These are phyloP conservation scores for Rhodofomes roseus DNA, from an alignment of 1,284 basidiomycete genomes.

Conservation along the genomic window DNA sequence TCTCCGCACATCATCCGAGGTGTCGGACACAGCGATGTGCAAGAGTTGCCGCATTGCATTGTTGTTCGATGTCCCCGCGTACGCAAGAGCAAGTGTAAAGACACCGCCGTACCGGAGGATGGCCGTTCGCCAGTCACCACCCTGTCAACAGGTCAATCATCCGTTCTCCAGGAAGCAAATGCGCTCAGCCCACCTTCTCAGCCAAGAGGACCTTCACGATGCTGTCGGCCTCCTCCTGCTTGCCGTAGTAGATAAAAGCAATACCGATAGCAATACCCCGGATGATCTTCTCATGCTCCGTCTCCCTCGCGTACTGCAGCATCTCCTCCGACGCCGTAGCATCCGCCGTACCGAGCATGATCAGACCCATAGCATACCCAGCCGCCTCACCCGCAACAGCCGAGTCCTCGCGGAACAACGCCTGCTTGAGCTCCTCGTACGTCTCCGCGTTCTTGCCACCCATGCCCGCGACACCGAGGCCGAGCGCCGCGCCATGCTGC, in stretches of 20 bases:
- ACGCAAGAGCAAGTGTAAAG: slow-evolving; percentile 91
- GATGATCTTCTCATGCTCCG: slow-evolving; percentile 98
- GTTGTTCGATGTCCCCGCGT: slow-evolving; percentile 93
- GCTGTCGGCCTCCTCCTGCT: slow-evolving; percentile 84
- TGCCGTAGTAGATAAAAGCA: slow-evolving; percentile 87
- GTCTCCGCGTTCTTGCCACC: slow-evolving; percentile 85
- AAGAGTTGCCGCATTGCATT: slow-evolving; percentile 85
- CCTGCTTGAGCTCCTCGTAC: slow-evolving; percentile 87
- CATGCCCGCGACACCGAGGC: slow-evolving; percentile 90
- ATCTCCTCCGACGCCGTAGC: slow-evolving; percentile 84
- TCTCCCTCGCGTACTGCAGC: slow-evolving; percentile 91
- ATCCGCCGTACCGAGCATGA: slow-evolving; percentile 91
- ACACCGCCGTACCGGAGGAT: slow-evolving; percentile 95
- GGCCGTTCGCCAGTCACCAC: slow-evolving; percentile 25
- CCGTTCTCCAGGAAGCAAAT: slow-evolving; percentile 52
- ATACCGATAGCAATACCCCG: slow-evolving; percentile 89
- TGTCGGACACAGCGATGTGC: slow-evolving; percentile 95
- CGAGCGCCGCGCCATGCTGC: slow-evolving; percentile 93
- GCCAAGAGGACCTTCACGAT: slow-evolving; percentile 73
- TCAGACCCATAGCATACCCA: slow-evolving; percentile 93
- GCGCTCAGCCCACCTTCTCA: slow-evolving; percentile 67
- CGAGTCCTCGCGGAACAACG: slow-evolving; percentile 82
- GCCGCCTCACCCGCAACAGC: slow-evolving; percentile 93
- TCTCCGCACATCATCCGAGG: slow-evolving; percentile 91
- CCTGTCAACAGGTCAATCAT: slow-evolving; percentile 22